Conservation (phyloP, 352 stramenopile genomes). For the Pythium brassicae region DNA sequence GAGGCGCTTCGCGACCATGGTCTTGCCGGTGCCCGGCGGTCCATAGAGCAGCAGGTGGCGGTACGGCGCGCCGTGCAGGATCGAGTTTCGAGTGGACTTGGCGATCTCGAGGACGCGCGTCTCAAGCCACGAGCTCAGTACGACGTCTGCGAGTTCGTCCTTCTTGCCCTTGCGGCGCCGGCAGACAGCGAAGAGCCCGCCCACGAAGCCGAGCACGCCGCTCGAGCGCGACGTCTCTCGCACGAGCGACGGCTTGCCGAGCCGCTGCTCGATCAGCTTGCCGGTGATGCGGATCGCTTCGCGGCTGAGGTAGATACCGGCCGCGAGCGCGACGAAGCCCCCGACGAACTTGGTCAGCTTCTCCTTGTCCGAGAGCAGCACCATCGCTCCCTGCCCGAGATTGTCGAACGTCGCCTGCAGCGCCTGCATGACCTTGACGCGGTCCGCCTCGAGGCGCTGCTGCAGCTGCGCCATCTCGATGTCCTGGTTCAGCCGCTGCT, state of each 20-base stretch:
- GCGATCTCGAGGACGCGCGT: constrained; percentile 63
- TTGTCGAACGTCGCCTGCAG: constrained; percentile 70
- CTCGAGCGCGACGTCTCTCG: constrained; percentile 58
- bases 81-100: constrained; percentile 53
- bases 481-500: constrained; percentile 66
- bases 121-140: constrained; percentile 45
- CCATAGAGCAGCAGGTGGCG: constrained; percentile 84
- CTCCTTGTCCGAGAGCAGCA: constrained; percentile 51
- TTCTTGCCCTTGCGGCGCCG: constrained; percentile 22
- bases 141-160: constrained; percentile 55
- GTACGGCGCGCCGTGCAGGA: constrained; percentile 64
- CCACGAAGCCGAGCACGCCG: constrained; percentile 41
- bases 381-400: constrained; percentile 43
- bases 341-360: constrained; percentile 60
- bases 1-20: constrained; percentile 82
- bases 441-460: constrained; percentile 55
- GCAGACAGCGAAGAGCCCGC: constrained; percentile 18
- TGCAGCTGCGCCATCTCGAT: constrained; percentile 68
- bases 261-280: constrained; percentile 55
- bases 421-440: constrained; percentile 58
- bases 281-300: constrained; percentile 54
- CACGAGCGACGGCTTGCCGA: constrained; percentile 69
- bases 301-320: constrained; percentile 58
- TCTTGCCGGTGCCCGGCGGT: constrained; percentile 82
- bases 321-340: constrained; percentile 47